Conservation (phyloP, 495 filamentous ascomycete genomes). For the Talaromyces stipitatus region DNA sequence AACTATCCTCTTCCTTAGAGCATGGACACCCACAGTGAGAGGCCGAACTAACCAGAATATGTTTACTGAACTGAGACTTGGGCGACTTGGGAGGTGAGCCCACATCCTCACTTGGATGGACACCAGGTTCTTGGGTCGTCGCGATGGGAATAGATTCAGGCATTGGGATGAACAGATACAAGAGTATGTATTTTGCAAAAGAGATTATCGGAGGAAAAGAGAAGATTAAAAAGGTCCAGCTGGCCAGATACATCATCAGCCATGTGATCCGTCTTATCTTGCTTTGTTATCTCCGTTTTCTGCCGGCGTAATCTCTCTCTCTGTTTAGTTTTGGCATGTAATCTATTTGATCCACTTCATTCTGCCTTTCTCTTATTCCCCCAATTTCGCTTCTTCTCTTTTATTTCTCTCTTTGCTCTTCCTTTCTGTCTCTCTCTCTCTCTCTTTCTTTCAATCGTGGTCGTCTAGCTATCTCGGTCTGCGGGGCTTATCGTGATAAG, state of each 20-base stretch:
- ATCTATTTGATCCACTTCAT: neutral
- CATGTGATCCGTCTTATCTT: conserved; percentile 10
- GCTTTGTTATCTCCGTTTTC: conserved; percentile 2
- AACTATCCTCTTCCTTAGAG: conserved; percentile 23
- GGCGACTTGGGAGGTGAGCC: conserved; percentile 15
- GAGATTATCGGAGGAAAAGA: conserved; percentile 1
- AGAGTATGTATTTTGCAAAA: neutral
- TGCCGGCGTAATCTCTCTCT: conserved; percentile 20
- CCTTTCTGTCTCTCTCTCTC: conserved; percentile 11
- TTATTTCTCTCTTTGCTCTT: neutral
- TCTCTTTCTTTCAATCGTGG: conserved; percentile 5
- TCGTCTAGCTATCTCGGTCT: neutral
- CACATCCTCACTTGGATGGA: conserved; percentile 1
- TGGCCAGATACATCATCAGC: neutral
- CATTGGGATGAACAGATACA: neutral
- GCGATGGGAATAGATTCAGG: neutral
- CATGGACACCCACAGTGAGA: neutral
- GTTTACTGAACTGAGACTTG: conserved; percentile 30
- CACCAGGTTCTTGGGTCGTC: neutral
- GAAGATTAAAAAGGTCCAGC: neutral
- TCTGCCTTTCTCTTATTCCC: too few species aligned
- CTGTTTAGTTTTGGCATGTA: neutral
- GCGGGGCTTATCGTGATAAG: conserved; percentile 6
- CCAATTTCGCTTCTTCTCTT: neutral
- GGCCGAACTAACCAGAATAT: conserved; percentile 30